phyloP scores from a whole-genome alignment of 257 asterid species.

The Gentiana straminea region DNA sequence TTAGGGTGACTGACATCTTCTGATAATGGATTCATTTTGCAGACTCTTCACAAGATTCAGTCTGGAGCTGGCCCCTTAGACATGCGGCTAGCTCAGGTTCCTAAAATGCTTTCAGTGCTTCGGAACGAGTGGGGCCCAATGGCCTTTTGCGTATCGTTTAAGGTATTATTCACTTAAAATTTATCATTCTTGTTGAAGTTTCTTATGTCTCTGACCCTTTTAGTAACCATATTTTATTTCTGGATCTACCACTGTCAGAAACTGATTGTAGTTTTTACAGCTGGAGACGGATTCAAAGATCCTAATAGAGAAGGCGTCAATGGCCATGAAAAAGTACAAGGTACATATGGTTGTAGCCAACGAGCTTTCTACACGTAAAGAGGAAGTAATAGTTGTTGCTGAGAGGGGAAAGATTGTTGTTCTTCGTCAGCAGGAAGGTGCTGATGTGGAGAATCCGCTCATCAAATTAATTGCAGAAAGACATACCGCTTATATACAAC shows the following conservation, averaged over 20 bases:
- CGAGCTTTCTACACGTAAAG: slow-evolving; percentile 83
- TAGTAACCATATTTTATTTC: not conserved
- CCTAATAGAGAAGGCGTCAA: slow-evolving; percentile 68
- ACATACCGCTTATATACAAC: slow-evolving; percentile 49
- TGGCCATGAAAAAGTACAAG: slow-evolving; percentile 61
- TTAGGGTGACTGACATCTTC: too few species aligned
- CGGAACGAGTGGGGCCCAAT: slow-evolving; percentile 86
- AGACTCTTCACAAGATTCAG: slow-evolving; percentile 81
- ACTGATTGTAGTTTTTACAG: slow-evolving; percentile 19
- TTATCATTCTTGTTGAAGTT: not conserved
- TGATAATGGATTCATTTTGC: slow-evolving; percentile 9
- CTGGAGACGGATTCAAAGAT: slow-evolving; percentile 80
- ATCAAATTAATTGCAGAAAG: slow-evolving; percentile 45
- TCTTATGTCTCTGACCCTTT: not conserved
- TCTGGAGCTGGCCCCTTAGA: slow-evolving; percentile 88
- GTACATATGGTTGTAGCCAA: slow-evolving; percentile 96
- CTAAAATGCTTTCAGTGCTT: slow-evolving; percentile 83
- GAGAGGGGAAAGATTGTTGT: slow-evolving; percentile 41
- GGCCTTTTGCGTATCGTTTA: slow-evolving; percentile 90
- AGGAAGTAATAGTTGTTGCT: slow-evolving; percentile 71
- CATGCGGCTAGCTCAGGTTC: slow-evolving; percentile 85
- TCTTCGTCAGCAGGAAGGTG: slow-evolving; percentile 37
- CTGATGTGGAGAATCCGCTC: slow-evolving; percentile 73
- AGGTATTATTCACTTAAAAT: slow-evolving; percentile 30
- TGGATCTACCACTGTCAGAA: not conserved